These are phyloP conservation scores for Creolimax fragrantissima DNA, from an alignment of 78 protist species.

Conservation along the genomic window DNA sequence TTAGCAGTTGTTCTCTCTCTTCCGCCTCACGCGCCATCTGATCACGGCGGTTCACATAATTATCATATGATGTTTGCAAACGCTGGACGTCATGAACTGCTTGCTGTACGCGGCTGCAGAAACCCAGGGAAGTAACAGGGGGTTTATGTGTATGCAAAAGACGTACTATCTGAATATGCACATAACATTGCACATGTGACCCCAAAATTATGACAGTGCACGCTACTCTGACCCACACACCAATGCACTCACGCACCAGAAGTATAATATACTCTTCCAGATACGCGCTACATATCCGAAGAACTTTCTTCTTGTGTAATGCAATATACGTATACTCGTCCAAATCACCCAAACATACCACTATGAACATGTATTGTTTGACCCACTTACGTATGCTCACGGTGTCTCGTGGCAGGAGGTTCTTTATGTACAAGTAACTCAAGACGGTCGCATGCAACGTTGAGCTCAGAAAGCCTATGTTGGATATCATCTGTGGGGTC, in stretches of 20 bases:
- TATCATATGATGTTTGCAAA: background rate
- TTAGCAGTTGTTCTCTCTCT: background rate
- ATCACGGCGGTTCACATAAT: background rate
- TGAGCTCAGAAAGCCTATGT: background rate
- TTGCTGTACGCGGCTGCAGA: background rate
- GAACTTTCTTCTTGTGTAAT: no score
- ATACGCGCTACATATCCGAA: no score
- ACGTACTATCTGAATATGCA: background rate
- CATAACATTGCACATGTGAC: background rate
- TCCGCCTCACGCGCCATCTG: background rate
- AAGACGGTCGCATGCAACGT: background rate
- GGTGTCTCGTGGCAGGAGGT: background rate
- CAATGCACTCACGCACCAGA: background rate
- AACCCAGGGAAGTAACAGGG: background rate
- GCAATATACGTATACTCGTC: background rate
- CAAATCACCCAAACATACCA: background rate
- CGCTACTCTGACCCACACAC: background rate
- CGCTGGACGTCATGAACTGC: background rate
- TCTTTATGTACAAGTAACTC: background rate
- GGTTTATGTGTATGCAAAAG: background rate
- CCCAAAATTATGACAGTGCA: background rate
- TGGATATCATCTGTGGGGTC: no score
- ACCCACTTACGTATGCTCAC: background rate
- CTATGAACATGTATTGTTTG: background rate
- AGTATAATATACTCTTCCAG: background rate